phyloP scores from a whole-genome alignment of 1,284 basidiomycete genomes.

The Sanguinoderma infundibulare region DNA sequence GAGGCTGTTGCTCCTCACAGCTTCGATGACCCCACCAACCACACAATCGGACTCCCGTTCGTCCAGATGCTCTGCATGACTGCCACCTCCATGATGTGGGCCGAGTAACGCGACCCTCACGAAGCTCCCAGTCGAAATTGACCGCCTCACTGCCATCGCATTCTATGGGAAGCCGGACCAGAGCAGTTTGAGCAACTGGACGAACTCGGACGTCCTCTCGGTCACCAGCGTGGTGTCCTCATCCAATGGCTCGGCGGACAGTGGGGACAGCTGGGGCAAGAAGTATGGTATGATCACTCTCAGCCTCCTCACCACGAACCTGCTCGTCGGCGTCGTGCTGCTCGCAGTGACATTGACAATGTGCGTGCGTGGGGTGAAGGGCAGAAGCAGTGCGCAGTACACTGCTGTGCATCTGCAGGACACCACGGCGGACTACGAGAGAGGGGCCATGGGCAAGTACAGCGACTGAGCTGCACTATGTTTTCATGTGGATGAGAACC shows the following conservation, averaged over 20 bases:
- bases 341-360: conserved; percentile 5
- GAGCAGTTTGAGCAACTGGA: neutral
- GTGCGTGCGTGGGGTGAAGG: conserved; percentile 8
- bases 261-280: neutral
- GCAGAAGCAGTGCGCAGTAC: neutral
- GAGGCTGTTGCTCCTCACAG: too few relatives aligned
- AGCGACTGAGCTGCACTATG: conserved; percentile 6
- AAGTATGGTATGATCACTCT: conserved; percentile 9
- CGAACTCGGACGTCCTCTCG: neutral
- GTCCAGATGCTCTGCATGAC: conserved; percentile 38
- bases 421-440: neutral
- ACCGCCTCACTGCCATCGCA: neutral
- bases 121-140: conserved; percentile 3
- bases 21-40: conserved; percentile 23
- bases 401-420: conserved; percentile 9
- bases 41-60: conserved; percentile 34
- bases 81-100: conserved; percentile 18
- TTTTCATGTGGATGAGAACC: too few relatives aligned
- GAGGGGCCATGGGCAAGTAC: neutral
- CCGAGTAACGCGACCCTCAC: conserved; percentile 27
- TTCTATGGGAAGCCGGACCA: conserved; percentile 2
- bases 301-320: conserved; percentile 9
- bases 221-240: neutral
- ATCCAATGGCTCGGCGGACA: neutral
- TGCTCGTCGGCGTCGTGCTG: conserved; percentile 5